Evolutionary conservation across 805 yeast genomes (phyloP), one percentile per base, ranked within the genome.

Genomic region (Nakazawaea populi): DNA sequence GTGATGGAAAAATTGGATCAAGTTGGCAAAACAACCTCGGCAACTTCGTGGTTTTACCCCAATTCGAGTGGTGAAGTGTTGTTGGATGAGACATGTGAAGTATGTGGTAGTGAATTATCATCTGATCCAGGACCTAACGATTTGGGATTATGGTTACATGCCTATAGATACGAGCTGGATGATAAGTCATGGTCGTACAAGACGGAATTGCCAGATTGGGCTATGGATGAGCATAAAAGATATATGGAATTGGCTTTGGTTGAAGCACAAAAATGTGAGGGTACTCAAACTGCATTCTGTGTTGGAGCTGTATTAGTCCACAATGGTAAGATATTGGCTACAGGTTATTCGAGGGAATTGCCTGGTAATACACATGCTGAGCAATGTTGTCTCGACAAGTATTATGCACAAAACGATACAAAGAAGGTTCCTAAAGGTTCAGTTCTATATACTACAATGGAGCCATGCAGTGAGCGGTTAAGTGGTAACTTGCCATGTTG

Each of bases 291-390:
- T 0, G 97, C 96, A 27, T 92, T 87, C 63, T 82, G 91, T 55
- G 98, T 94, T n/a, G 99, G 99, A 5, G 95, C 96, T 0, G 83
- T 89, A 0, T 70, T 94, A 4, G 92, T 82, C 0, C 68, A 76
- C 50, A 83, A 84, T 38, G 85, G 87, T 38, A 60, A 76, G 48
- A 71, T 92, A 0, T 63, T 94, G n/a, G 75, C 86, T 6, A 82
- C 88, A 0, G 99, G 99, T 0, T 89, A 80, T 61, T 89, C 98
- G 0, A 75, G 98, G 49, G 99, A 94, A 65, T 70, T 91, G 2
- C 87, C 85, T 18, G 99, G 98, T 0, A 94, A 92, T 66, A 92
- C 99, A 0, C 99, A 92, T 65, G 99, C 99, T 4, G 99, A 94
- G 61, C 97, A 94, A 64, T 86, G 95, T 71, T 97, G 97, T 0